Evolutionary conservation across 2,329 filamentous ascomycete species (phyloP).

Genomic region (Thelonectria blattea): DNA sequence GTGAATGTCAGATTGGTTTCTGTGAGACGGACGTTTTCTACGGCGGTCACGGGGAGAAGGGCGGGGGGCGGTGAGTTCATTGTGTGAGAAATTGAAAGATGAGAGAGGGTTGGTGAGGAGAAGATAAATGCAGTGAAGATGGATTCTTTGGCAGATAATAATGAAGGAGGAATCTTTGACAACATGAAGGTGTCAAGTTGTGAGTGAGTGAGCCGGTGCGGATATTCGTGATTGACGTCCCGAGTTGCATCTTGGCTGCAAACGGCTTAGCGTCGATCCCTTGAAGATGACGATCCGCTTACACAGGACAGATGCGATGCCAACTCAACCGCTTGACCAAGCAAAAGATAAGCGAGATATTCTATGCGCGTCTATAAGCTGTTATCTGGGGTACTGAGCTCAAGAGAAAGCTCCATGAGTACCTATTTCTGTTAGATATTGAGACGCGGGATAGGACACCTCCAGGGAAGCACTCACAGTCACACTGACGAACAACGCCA

Average conservation of each 20-base stretch:
- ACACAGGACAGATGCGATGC: too few species aligned
- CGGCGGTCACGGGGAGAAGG: constrained; percentile 1
- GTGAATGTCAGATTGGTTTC: constrained; percentile 40
- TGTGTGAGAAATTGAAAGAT: neutral
- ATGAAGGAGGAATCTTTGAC: neutral
- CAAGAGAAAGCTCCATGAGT: too few species aligned
- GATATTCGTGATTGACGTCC: too few species aligned
- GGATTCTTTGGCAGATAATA: neutral
- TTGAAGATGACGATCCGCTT: neutral
- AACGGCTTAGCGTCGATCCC: too few species aligned
- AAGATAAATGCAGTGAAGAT: neutral
- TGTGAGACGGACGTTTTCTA: constrained; percentile 31
- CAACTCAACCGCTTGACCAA: neutral
- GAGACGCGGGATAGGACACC: neutral
- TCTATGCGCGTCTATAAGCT: too few species aligned
- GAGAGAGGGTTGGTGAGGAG: neutral
- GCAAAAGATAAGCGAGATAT: too few species aligned
- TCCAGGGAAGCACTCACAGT: neutral
- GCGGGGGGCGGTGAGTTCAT: constrained; percentile 19
- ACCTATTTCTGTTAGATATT: too few species aligned
- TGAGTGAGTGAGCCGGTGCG: too few species aligned
- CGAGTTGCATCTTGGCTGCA: too few species aligned
- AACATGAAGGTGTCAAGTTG: too few species aligned
- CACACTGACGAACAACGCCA: neutral
- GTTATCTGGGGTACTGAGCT: too few species aligned